phyloP scores from a whole-genome alignment of 306 rosid genomes.

The Astragalus glycyphyllos region DNA sequence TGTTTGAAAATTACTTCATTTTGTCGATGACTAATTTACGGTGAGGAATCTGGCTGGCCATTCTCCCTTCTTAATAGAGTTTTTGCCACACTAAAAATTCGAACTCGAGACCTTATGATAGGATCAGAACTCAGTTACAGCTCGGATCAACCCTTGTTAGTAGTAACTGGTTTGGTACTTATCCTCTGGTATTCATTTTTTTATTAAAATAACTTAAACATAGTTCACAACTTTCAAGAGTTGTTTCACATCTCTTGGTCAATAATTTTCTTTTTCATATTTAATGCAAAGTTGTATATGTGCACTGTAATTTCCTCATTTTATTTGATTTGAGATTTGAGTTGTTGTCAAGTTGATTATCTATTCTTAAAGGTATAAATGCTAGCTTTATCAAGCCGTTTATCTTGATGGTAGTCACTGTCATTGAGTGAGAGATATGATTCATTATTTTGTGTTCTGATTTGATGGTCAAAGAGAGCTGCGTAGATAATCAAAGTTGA shows the following conservation, averaged over 20 bases:
- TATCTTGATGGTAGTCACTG: constrained; percentile 28
- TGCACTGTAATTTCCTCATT: constrained; percentile 6
- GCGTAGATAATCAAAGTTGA: background rate
- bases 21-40: too few species aligned
- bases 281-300: constrained; percentile 10
- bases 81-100: too few species aligned
- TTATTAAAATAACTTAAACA: too few species aligned
- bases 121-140: too few species aligned
- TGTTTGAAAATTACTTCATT: background rate
- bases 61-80: too few species aligned
- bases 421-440: background rate
- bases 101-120: too few species aligned
- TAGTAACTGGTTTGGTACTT: too few species aligned
- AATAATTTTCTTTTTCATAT: background rate
- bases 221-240: background rate
- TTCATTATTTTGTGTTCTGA: background rate
- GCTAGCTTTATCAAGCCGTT: background rate
- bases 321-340: background rate
- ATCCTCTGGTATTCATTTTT: too few species aligned
- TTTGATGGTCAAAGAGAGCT: constrained; percentile 13
- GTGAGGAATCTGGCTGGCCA: too few species aligned
- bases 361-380: constrained; percentile 6
- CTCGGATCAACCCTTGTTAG: too few species aligned
- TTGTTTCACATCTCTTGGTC: constrained; percentile 23
- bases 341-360: background rate